Evolutionary conservation across 164 flowering plant genomes (phyloP).

Genomic region (Paratinospora sagittata): DNA sequence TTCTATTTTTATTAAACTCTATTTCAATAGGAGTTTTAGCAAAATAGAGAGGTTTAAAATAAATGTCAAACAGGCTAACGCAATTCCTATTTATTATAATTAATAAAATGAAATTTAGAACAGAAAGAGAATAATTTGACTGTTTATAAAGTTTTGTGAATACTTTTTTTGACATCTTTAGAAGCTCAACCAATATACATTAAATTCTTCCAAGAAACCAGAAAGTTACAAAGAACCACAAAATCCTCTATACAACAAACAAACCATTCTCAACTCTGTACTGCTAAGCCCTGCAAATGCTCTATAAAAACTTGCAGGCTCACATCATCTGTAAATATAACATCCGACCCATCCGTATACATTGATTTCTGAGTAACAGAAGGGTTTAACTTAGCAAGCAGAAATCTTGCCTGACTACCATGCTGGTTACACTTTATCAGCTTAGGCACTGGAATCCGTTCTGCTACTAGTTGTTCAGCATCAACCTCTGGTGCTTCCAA

Average conservation of each 20-base stretch:
- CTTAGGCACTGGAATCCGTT: constrained; percentile 75
- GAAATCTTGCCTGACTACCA: constrained; percentile 85
- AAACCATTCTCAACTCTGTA: constrained; percentile 44
- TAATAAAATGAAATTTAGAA: too few species aligned
- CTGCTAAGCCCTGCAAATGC: constrained; percentile 80
- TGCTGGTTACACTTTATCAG: constrained; percentile 81
- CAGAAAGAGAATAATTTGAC: too few species aligned
- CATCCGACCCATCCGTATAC: constrained; percentile 46
- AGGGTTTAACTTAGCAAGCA: constrained; percentile 91
- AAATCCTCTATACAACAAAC: constrained; percentile 3
- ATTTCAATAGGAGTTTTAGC: too few species aligned
- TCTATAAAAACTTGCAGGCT: constrained; percentile 80
- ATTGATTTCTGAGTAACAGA: constrained; percentile 69
- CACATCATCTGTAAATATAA: constrained; percentile 83
- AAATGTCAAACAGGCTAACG: too few species aligned
- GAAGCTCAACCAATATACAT: constrained; percentile 3
- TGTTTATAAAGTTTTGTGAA: too few species aligned
- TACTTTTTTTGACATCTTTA: not conserved
- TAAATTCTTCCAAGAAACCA: not conserved
- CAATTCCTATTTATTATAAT: too few species aligned
- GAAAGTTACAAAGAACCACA: not conserved
- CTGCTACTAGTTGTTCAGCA: constrained; percentile 64
- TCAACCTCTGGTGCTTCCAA: constrained; percentile 80
- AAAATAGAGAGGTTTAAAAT: too few species aligned
- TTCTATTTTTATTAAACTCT: too few species aligned